Base-by-base conservation (phyloP, 2,329 filamentous ascomycete genomes). In the Alternaria gansuensis region DNA sequence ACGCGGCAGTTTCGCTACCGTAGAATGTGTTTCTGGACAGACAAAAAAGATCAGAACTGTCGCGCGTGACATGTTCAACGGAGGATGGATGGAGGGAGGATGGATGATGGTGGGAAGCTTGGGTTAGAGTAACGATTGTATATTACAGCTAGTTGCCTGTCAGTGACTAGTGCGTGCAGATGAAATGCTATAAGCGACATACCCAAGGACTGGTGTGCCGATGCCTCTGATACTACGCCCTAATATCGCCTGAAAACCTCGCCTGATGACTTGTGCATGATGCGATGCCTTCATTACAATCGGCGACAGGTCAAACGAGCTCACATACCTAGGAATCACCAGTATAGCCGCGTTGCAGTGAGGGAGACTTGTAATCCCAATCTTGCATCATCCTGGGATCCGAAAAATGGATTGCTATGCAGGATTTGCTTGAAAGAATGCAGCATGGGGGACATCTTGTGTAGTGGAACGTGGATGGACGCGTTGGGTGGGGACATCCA, bases 71-170 rank as follows among this genome's bases (percentile, higher is more conserved):
- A 17, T 60, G 64, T 28, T 69, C 54, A 44, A 79, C 67, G 40
- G 73, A 75, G 5, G 62, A 59, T 13, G 78, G 77, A 9, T 70
- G 67, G 9, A 79, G 65, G n/a, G 58, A 14, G 78, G 77, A 9
- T 70, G 67, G 9, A 79, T 64, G n/a, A 78, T 63, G 72, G 51
- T 73, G 70, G 63, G 79, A 79, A 6, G 77, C 75, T 58, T 80
- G 77, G 39, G 76, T 67, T 21, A 80, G 72, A 31, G 77, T 75
- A 40, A 77, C 77, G 31, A 80, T 77, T 59, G 80, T 79, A 53
- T 72, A 75, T 77, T 77, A 80, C n/a, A 68, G 72, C 71, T 74
- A 49, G 21, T 40, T 40, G 36, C 23, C 40, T 28, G 43, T 40
- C 26, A 52, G 36, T 23, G 7, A 28, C 26, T 21, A 17, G 26